phyloP scores from a whole-genome alignment of 345 rosid genomes.

The Pseudoturritis turrita region DNA sequence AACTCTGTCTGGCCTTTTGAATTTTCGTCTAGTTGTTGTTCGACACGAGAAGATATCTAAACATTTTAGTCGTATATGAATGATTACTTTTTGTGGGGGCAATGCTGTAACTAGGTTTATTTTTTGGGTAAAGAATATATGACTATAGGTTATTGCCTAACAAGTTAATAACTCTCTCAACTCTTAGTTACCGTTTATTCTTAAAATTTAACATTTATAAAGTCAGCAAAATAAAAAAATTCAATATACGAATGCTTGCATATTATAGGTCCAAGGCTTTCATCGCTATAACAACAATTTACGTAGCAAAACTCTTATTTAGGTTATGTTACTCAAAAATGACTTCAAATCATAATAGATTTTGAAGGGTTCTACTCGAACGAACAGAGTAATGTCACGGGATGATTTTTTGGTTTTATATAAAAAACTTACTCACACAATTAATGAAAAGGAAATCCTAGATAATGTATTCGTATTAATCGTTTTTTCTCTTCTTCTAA shows the following conservation, averaged over 20 bases:
- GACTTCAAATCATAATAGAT: too few species aligned
- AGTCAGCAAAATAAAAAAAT: not conserved
- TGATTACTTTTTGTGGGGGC: not conserved
- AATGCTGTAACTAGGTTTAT: slow-evolving; percentile 1
- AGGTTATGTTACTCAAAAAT: not conserved
- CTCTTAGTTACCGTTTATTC: not conserved
- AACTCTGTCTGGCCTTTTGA: not conserved
- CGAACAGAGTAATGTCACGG: too few species aligned
- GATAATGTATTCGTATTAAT: too few species aligned
- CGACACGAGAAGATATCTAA: not conserved
- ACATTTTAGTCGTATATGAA: not conserved
- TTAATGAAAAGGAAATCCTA: too few species aligned
- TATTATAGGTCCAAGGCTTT: not conserved
- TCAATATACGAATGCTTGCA: not conserved
- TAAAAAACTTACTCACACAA: too few species aligned
- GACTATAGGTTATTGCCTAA: too few species aligned
- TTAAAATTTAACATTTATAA: not conserved
- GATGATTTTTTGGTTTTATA: too few species aligned
- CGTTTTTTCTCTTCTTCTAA: too few species aligned
- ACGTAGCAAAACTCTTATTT: not conserved
- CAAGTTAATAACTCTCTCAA: not conserved
- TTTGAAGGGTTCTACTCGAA: too few species aligned
- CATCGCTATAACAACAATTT: not conserved
- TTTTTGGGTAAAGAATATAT: too few species aligned
- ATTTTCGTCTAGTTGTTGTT: not conserved